Evolutionary conservation across 1,139 yeast genomes (phyloP).

Genomic region (Lodderomyces pseudojiufengensis): DNA sequence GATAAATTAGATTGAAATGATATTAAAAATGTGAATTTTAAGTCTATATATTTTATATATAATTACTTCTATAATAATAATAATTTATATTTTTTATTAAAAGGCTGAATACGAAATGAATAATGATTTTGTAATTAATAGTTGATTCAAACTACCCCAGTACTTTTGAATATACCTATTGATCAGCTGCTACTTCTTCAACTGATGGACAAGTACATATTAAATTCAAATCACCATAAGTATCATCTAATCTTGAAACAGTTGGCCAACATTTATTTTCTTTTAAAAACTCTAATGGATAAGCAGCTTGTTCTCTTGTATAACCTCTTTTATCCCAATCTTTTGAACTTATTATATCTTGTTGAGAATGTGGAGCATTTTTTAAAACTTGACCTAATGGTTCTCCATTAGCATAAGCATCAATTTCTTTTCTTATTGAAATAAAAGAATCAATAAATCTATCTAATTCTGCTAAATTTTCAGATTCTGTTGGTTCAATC

Average conservation of each 20-base stretch:
- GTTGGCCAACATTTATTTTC: slow-evolving; percentile 91
- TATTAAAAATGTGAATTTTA: no score
- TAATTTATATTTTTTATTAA: no score
- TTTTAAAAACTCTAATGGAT: slow-evolving; percentile 73
- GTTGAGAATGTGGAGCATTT: slow-evolving; percentile 89
- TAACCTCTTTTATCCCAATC: slow-evolving; percentile 85
- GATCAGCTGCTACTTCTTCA: slow-evolving; percentile 51
- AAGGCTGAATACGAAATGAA: no score
- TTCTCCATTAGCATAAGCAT: slow-evolving; percentile 65
- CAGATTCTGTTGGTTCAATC: slow-evolving; percentile 98
- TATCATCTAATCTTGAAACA: slow-evolving; percentile 87
- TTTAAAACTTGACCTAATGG: slow-evolving; percentile 70
- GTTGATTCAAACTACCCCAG: no score
- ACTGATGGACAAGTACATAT: slow-evolving; percentile 91
- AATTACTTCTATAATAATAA: no score
- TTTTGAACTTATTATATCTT: slow-evolving; percentile 61
- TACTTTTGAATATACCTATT: no score
- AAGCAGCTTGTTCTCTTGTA: slow-evolving; percentile 90
- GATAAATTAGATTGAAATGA: no score
- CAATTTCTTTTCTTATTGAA: slow-evolving; percentile 77
- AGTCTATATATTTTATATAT: no score
- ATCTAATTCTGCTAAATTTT: slow-evolving; percentile 81
- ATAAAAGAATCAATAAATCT: slow-evolving; percentile 87
- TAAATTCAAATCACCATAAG: slow-evolving; percentile 89
- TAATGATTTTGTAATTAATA: no score